phyloP scores from a whole-genome alignment of 148 eudicot genomes.

The Rhododendron griersonianum region DNA sequence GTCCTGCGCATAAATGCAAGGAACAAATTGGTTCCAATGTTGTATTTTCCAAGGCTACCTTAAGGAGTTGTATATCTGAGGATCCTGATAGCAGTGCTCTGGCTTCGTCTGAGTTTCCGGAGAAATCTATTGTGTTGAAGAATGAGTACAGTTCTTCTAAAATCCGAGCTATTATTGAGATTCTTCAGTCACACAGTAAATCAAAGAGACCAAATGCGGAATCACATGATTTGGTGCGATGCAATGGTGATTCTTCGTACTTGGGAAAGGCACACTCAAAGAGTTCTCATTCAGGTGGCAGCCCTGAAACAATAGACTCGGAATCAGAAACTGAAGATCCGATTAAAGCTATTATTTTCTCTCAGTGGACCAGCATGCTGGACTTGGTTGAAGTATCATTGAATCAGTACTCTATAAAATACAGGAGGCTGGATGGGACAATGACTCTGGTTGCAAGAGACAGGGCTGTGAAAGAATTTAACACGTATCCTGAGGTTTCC shows the following conservation, averaged over 20 bases:
- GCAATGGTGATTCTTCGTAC: slow-evolving; percentile 22
- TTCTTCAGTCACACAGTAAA: slow-evolving; percentile 55
- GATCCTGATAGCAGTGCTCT: slow-evolving; percentile 39
- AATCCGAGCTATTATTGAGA: slow-evolving; percentile 64
- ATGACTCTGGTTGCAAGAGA: slow-evolving; percentile 87
- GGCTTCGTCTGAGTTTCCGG: slow-evolving; percentile 30
- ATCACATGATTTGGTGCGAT: slow-evolving; percentile 27
- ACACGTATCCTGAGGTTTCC: slow-evolving; percentile 75
- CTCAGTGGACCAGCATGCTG: slow-evolving; percentile 98
- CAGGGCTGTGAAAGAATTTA: slow-evolving; percentile 95
- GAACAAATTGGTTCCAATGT: slow-evolving; percentile 69
- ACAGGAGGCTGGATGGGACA: slow-evolving; percentile 96
- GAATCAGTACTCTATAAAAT: slow-evolving; percentile 38
- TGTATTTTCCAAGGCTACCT: slow-evolving; percentile 65
- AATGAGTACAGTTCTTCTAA: slow-evolving; percentile 71
- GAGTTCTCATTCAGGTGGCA: slow-evolving; percentile 11
- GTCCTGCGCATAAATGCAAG: slow-evolving; percentile 79
- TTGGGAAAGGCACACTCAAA: slow-evolving; percentile 12
- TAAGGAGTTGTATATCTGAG: slow-evolving; percentile 60
- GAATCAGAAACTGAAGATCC: slow-evolving; percentile 40
- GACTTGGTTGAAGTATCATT: slow-evolving; percentile 68
- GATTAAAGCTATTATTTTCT: slow-evolving; percentile 81
- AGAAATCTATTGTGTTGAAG: slow-evolving; percentile 47
- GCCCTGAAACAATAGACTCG: slow-evolving; percentile 23
- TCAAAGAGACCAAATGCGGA: slow-evolving; percentile 34